Evolutionary conservation across 345 rosid genomes (phyloP), one percentile per base, ranked within the genome.

Genomic region (Stellera chamaejasme): DNA sequence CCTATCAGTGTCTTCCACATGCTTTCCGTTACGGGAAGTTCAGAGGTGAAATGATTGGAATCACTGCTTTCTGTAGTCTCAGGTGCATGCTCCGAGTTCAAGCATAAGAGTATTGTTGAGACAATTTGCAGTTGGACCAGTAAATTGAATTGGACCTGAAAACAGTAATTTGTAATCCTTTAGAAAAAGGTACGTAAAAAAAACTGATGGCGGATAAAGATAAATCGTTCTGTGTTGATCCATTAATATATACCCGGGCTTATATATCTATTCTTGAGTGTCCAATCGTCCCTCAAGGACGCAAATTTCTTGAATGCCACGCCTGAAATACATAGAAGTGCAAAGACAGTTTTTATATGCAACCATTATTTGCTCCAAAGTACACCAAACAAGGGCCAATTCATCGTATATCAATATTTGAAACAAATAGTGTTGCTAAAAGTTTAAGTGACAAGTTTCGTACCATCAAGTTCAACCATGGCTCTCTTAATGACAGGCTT

Each of bases 401-500:
- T 11, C 0, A 11, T 12, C 7, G 36, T 27, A 2, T n/a, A 50
- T 2, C 6, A 32, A 5, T 4, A 32, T 32, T 32, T 32, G 39
- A 32, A 32, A 32, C 9, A 32, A 8, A 5, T 32, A 32, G 39
- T 32, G 39, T 32, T 32, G 39, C 43, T 9, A 25, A 49, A 13
- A 39, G 0, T 13, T 5, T 26, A 19, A 10, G 14, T 3, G 19
- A 0, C 26, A 27, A 36, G 61, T 55, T 48, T 55, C 61, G 58
- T 66, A 92, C 99, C 96, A 19, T 89, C 90, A 48, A 93, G 97
- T 66, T 93, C 99, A 66, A 93, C 97, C 95, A 93, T 93, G 54
- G 99, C 97, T 78, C 89, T 93, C 88, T 93, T 93, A 69, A 93
- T 89, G 71, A 93, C 97, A 49, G 96, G 97, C 80, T 93, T 93